phyloP scores from a whole-genome alignment of 208 protist species.

The Strigomonas culicis region DNA sequence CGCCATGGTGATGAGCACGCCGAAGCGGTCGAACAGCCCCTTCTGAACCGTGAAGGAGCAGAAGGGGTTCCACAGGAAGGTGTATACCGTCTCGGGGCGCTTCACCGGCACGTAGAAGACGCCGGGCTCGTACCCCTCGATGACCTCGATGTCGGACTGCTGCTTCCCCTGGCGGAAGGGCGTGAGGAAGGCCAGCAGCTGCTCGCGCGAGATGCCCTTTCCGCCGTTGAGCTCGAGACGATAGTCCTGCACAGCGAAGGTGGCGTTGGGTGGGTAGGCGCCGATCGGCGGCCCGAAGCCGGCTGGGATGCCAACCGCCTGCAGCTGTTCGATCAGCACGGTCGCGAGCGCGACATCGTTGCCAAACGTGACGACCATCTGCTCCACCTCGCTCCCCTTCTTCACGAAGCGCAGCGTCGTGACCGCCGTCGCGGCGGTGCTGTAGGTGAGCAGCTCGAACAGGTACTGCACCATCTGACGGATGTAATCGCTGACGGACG shows the following conservation, averaged over 20 bases:
- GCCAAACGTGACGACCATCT: conserved; percentile 76
- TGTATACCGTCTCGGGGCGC: conserved; percentile 68
- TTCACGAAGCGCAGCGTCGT: conserved; percentile 80
- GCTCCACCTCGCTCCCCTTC: conserved; percentile 55
- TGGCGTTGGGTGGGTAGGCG: conserved; percentile 58
- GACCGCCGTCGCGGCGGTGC: conserved; percentile 60
- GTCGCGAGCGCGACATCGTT: conserved; percentile 47
- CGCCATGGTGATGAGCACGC: conserved; percentile 81
- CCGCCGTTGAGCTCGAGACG: conserved; percentile 38
- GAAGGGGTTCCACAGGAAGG: conserved; percentile 75
- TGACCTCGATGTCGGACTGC: conserved; percentile 51
- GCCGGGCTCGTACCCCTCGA: conserved; percentile 72
- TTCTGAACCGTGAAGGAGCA: conserved; percentile 67
- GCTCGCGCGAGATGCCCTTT: conserved; percentile 54
- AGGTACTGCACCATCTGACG: conserved; percentile 79
- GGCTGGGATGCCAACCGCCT: conserved; percentile 45
- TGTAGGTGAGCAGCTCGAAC: conserved; percentile 64
- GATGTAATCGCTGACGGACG: conserved; percentile 57
- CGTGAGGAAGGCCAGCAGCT: conserved; percentile 49
- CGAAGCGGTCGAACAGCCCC: conserved; percentile 62
- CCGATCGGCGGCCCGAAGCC: conserved; percentile 47
- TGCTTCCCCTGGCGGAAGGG: conserved; percentile 39
- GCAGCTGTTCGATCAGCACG: conserved; percentile 46
- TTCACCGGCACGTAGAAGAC: conserved; percentile 80
- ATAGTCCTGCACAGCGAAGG: conserved; percentile 79